Conservation (phyloP, 78 protist species). For the Corallochytrium limacisporum region DNA sequence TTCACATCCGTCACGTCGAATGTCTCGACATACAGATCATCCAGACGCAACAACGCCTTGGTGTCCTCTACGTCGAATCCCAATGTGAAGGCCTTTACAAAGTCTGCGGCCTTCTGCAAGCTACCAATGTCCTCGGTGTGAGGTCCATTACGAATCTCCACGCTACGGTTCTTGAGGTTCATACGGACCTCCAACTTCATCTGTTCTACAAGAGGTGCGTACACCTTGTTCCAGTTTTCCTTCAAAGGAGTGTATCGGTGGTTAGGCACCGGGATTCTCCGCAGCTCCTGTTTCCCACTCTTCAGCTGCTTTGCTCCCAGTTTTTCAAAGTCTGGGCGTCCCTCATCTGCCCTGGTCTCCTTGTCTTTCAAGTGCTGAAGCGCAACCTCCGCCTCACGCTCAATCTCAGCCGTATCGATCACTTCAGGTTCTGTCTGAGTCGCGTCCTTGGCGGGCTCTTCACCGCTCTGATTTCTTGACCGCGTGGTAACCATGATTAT, state of each 20-base stretch:
- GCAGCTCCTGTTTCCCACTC: background rate
- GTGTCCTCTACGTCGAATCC: conserved; percentile 94
- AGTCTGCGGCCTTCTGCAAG: conserved; percentile 86
- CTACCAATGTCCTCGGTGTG: conserved; percentile 48
- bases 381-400: no score
- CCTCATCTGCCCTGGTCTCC: no score
- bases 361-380: no score
- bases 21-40: conserved; percentile 89
- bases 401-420: no score
- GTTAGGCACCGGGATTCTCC: conserved; percentile 56
- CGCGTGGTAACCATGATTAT: no score
- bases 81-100: conserved; percentile 71
- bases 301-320: no score
- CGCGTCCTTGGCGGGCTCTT: no score
- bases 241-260: conserved; percentile 80
- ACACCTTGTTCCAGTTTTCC: conserved; percentile 72
- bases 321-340: no score
- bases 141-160: conserved; percentile 69
- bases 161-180: conserved; percentile 57
- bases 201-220: conserved; percentile 87
- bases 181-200: conserved; percentile 78
- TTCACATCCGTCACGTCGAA: conserved; percentile 84
- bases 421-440: no score
- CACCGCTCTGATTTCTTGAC: no score
- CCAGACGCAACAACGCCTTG: conserved; percentile 89